A percentile compares a stretch with the other conserved stretches of the same genome.
phyloP scores from a whole-genome alignment of 805 yeast genomes.

The Ogataea pignaliae region DNA sequence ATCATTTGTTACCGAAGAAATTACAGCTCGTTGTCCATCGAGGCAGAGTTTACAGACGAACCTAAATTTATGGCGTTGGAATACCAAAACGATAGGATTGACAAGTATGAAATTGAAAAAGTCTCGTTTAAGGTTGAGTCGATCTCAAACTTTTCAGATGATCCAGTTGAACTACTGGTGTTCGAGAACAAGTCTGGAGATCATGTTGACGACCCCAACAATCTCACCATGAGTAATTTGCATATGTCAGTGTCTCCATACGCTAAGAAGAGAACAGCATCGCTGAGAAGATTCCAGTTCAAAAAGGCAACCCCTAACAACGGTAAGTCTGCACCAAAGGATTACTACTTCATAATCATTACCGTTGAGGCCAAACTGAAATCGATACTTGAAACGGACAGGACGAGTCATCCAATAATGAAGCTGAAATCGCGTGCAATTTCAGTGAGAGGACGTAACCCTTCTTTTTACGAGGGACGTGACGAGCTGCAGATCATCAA shows the following conservation, averaged over 20 bases:
- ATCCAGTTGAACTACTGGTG: constrained; percentile 6
- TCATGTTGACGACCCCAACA: neutral
- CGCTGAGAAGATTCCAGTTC: constrained; percentile 41
- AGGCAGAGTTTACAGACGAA: constrained; percentile 4
- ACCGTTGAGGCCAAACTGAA: constrained; percentile 4
- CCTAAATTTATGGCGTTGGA: constrained; percentile 3
- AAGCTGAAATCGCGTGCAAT: constrained; percentile 38
- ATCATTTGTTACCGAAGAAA: constrained; percentile 23
- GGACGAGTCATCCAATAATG: neutral
- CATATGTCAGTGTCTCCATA: constrained; percentile 3
- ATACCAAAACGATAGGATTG: neutral
- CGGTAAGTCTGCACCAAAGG: constrained; percentile 41
- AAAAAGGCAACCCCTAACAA: constrained; percentile 50
- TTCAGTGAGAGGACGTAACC: constrained; percentile 58
- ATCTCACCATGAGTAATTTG: neutral
- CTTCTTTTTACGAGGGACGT: constrained; percentile 52
- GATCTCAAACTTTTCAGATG: constrained; percentile 12
- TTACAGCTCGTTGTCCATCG: constrained; percentile 6
- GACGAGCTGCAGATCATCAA: constrained; percentile 41
- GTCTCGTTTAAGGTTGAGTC: constrained; percentile 7
- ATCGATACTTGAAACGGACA: neutral
- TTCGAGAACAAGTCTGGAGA: constrained; percentile 2
- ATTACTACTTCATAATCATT: constrained; percentile 37
- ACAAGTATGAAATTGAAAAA: constrained; percentile 3
- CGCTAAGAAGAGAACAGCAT: constrained; percentile 16